These are phyloP conservation scores for Candida tibetensis DNA, from an alignment of 805 yeast species.

Conservation along the genomic window DNA sequence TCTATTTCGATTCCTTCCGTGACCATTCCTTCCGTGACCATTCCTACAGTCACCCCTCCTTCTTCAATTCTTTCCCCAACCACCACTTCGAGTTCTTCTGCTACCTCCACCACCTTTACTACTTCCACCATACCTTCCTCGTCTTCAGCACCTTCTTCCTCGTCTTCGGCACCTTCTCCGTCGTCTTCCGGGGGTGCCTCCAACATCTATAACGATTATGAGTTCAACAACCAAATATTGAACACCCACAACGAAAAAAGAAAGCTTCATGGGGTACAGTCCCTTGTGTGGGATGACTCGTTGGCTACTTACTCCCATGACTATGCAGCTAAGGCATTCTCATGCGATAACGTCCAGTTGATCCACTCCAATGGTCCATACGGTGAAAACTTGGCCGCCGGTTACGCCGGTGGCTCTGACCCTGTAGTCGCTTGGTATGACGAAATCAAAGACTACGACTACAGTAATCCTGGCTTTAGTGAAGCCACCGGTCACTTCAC, in stretches of 20 bases:
- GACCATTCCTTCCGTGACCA: slow-evolving; percentile 7
- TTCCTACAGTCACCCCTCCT: slow-evolving; percentile 9
- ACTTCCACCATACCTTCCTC: slow-evolving; percentile 8
- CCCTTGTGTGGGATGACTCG: slow-evolving; percentile 31
- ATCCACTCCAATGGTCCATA: slow-evolving; percentile 63
- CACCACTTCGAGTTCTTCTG: slow-evolving; percentile 6
- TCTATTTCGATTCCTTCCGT: slow-evolving; percentile 7
- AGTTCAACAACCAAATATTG: slow-evolving; percentile 28
- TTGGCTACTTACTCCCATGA: slow-evolving; percentile 33
- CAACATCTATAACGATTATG: slow-evolving; percentile 15
- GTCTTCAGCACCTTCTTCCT: slow-evolving; percentile 12
- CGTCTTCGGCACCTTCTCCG: slow-evolving; percentile 13
- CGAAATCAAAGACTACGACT: slow-evolving; percentile 59
- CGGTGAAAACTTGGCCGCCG: slow-evolving; percentile 79
- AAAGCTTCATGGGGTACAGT: slow-evolving; percentile 32
- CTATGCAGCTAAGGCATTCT: slow-evolving; percentile 51
- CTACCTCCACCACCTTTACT: slow-evolving; percentile 9
- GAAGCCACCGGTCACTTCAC: slow-evolving; percentile 74
- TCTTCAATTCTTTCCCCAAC: slow-evolving; percentile 5
- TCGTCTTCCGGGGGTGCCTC: slow-evolving; percentile 12
- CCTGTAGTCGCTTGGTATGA: slow-evolving; percentile 77
- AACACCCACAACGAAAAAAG: slow-evolving; percentile 34
- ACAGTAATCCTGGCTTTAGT: slow-evolving; percentile 48
- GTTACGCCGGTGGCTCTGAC: slow-evolving; percentile 49
- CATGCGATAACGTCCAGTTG: slow-evolving; percentile 58